These are phyloP conservation scores for Telfairia occidentalis DNA, from an alignment of 331 rosid species.

Conservation along the genomic window DNA sequence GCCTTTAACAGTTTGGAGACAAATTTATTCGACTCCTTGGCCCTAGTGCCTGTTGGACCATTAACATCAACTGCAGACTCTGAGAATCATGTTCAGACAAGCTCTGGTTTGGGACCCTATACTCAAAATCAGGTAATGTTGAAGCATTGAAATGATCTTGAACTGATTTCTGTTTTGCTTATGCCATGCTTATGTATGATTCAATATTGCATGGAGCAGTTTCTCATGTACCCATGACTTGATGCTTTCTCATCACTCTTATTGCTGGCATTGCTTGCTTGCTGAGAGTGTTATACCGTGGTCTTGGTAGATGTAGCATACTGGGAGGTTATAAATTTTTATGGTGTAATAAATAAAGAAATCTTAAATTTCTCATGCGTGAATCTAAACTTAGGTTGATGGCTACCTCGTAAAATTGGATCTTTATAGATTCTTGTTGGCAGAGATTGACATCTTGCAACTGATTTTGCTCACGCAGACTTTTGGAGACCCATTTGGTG, in stretches of 20 bases:
- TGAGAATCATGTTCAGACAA: constrained; percentile 22
- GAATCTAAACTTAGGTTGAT: not conserved
- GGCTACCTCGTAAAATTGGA: not conserved
- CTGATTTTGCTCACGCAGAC: constrained; percentile 30
- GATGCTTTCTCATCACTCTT: not conserved
- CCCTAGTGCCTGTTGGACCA: constrained; percentile 47
- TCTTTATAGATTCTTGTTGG: not conserved
- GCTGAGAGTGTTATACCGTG: not conserved
- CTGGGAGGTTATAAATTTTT: not conserved
- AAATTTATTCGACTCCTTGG: constrained; percentile 64
- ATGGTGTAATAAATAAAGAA: not conserved
- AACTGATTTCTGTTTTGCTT: not conserved
- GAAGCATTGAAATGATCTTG: not conserved
- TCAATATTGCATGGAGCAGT: not conserved
- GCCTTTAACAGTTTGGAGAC: constrained; percentile 40
- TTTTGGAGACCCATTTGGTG: constrained; percentile 90
- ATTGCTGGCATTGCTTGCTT: not conserved
- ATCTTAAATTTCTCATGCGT: not conserved
- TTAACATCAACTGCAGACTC: constrained; percentile 18
- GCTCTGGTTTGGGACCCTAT: constrained; percentile 25
- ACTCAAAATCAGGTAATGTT: constrained; percentile 39
- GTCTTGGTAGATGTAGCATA: not conserved
- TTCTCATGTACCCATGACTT: not conserved
- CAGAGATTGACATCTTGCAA: not conserved
- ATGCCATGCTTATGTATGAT: not conserved